Conservation (phyloP, 1,139 yeast species). For the Hansenula sp. region DNA sequence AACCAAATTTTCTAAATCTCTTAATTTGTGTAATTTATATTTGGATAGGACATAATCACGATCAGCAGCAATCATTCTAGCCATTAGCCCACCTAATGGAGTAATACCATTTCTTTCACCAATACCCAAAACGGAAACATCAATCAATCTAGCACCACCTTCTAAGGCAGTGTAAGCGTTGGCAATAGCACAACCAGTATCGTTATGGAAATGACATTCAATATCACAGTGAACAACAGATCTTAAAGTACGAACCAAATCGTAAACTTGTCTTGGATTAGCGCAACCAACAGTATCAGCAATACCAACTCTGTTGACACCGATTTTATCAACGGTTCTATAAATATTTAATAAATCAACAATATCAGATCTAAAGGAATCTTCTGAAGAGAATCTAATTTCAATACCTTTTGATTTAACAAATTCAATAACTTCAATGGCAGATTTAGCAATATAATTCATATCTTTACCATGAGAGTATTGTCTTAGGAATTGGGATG, state of each 20-base stretch:
- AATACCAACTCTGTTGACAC: constrained; percentile 98
- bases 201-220: constrained; percentile 98
- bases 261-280: constrained; percentile 98
- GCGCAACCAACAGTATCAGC: constrained; percentile 99
- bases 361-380: constrained; percentile 94
- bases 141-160: constrained; percentile 95
- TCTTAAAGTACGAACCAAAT: constrained; percentile 88
- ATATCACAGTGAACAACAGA: constrained; percentile 95
- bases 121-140: constrained; percentile 93
- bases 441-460: constrained; percentile 96
- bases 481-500: constrained; percentile 92
- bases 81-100: constrained; percentile 97
- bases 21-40: constrained; percentile 91
- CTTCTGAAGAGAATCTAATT: constrained; percentile 95
- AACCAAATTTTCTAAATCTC: constrained; percentile 93
- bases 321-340: constrained; percentile 95
- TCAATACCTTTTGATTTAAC: constrained; percentile 97
- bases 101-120: constrained; percentile 99
- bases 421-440: constrained; percentile 94
- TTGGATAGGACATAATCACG: constrained; percentile 93
- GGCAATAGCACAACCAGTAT: constrained; percentile 98
- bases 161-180: constrained; percentile 97
- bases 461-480: constrained; percentile 98
- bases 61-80: constrained; percentile 98
- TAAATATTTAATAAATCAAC: constrained; percentile 94